Evolutionary conservation across 169 alveolate species (phyloP), one percentile per base, ranked within the genome.

Genomic region (Plasmodium relictum): DNA sequence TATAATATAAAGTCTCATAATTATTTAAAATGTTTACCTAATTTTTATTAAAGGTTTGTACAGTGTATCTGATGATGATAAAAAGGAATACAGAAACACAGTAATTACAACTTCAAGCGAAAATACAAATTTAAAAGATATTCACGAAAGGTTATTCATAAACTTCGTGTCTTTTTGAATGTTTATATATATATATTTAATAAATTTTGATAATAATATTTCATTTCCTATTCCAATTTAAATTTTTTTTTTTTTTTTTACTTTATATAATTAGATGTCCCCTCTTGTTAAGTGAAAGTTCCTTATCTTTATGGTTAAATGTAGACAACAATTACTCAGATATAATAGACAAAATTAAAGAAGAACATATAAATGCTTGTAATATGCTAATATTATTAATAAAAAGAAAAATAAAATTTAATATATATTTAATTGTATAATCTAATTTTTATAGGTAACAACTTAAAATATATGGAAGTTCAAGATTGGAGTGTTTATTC

Each of bases 401-500:
- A 42, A 14, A 54, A 50, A 12, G 39, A 10, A 31, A 63, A 6
- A 24, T 10, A 6, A 68, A 22, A 69, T 45, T 7, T 56, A 69
- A 52, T 56, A 12, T 24, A 24, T 22, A 50, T 73, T 2, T 4
- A 37, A 37, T 63, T 63, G 22, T 5, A 10, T 63, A 54, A 24
- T 56, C 10, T 39, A 14, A 26, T 59, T 63, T 31, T 59, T 59
- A 9, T 26, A 73, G 88, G 65, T 44, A 58, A 58, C 73, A 39
- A 26, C 16, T 58, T 73, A 50, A 73, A 73, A 65, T 73, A n/a
- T 59, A 73, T 56, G 69, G 56, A 73, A 73, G 73, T 73, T 41
- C 66, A 73, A 63, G 59, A 50, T 44, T 73, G 88, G 88, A 73
- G 22, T 24, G 88, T 56, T 59, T 73, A 58, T 59, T 24, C 88